Conservation (phyloP, 192 early-diverging fungal species). For the Umbelopsis isabellina region DNA sequence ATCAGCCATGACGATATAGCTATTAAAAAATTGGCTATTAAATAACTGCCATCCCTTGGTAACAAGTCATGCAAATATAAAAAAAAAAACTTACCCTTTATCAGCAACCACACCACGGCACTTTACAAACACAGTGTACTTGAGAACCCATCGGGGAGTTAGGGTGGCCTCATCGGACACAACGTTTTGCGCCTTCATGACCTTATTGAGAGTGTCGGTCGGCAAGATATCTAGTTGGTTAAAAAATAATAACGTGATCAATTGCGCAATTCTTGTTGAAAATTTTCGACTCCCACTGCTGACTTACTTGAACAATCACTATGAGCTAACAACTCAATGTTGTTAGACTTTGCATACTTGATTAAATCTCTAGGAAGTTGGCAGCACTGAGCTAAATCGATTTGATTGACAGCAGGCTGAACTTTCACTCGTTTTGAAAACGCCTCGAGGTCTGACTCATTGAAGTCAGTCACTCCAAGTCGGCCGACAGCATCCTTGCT, state of each 20-base stretch:
- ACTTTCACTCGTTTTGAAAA: conserved; percentile 35
- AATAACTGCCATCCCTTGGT: no score
- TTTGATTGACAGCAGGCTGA: conserved; percentile 52
- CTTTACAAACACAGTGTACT: conserved; percentile 53
- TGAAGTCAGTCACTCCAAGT: conserved; percentile 54
- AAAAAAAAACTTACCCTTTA: conserved; percentile 43
- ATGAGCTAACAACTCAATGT: conserved; percentile 49
- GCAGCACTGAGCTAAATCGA: conserved; percentile 52
- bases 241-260: conserved; percentile 22
- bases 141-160: conserved; percentile 54
- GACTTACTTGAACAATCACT: conserved; percentile 48
- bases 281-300: not conserved
- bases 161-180: conserved; percentile 18
- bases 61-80: no score
- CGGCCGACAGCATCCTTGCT: conserved; percentile 39
- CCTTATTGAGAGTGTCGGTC: conserved; percentile 35
- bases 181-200: conserved; percentile 38
- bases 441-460: conserved; percentile 35
- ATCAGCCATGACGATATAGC: conserved; percentile 19
- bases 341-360: conserved; percentile 43
- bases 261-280: not conserved
- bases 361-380: conserved; percentile 49
- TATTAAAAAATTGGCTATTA: not conserved
- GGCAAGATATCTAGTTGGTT: conserved; percentile 47
- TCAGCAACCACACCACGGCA: conserved; percentile 50